Percentiles rank a stretch among this genome's conserved stretches.
Evolutionary conservation across 352 stramenopile genomes (phyloP).

Genomic region (Pythium dissimile): DNA sequence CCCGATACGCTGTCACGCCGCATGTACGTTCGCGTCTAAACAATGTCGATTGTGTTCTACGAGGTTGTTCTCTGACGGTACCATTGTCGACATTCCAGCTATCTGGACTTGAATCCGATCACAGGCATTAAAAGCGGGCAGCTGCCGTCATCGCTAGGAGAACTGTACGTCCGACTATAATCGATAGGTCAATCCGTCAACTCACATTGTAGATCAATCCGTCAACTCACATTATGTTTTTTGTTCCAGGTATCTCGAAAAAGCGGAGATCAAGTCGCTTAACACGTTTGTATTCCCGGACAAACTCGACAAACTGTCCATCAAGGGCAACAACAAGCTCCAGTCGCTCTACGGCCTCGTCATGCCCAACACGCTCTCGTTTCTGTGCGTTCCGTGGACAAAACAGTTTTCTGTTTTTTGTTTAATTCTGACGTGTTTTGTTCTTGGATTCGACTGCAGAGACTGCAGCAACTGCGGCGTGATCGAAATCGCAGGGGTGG

Average conservation of each 20-base stretch:
- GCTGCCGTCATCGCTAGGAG: neutral
- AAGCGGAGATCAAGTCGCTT: neutral
- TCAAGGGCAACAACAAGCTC: neutral
- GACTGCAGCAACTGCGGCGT: slow-evolving; percentile 21
- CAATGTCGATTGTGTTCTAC: neutral
- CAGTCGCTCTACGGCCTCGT: neutral
- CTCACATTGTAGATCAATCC: no score
- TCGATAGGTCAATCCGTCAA: neutral
- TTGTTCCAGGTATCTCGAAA: neutral
- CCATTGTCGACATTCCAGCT: neutral
- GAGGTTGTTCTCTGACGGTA: neutral
- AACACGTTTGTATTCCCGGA: neutral
- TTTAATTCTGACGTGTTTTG: neutral
- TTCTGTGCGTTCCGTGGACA: neutral
- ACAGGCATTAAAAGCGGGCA: neutral
- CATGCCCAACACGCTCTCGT: neutral
- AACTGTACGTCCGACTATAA: neutral
- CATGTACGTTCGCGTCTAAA: neutral
- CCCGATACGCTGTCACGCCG: neutral
- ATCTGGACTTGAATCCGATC: neutral
- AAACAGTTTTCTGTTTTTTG: neutral
- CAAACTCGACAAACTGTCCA: neutral
- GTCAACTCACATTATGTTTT: neutral
- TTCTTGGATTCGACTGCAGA: neutral
- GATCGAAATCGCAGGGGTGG: slow-evolving; percentile 21